phyloP scores from a whole-genome alignment of 2,329 filamentous ascomycete genomes.

The Aplosporella prunicola region DNA sequence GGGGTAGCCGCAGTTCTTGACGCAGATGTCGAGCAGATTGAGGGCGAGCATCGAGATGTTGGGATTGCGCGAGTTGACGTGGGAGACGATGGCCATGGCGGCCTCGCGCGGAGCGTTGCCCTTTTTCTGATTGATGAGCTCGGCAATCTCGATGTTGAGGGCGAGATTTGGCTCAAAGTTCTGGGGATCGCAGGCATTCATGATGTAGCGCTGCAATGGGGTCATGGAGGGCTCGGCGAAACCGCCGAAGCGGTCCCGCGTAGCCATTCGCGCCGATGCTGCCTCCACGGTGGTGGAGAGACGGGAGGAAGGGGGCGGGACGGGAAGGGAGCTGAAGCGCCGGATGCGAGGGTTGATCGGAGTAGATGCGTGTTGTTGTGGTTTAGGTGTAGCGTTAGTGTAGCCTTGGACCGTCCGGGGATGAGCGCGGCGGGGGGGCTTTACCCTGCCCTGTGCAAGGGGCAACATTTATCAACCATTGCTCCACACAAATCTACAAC shows the following conservation, averaged over 20 bases:
- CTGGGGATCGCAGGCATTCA: slow-evolving; percentile 90
- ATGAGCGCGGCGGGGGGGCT: neutral
- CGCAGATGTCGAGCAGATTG: slow-evolving; percentile 89
- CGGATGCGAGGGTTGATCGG: neutral
- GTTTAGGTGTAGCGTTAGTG: too few relatives aligned
- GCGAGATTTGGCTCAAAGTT: slow-evolving; percentile 98
- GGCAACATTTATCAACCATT: neutral
- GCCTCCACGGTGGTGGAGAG: slow-evolving; percentile 59
- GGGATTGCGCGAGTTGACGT: slow-evolving; percentile 93
- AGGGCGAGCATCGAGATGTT: slow-evolving; percentile 88
- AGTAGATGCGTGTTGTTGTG: too few relatives aligned
- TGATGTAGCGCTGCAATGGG: slow-evolving; percentile 88
- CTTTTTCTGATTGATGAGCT: slow-evolving; percentile 96
- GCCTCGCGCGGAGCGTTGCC: slow-evolving; percentile 87
- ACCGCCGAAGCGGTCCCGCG: slow-evolving; percentile 85
- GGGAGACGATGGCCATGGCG: slow-evolving; percentile 82
- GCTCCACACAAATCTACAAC: neutral
- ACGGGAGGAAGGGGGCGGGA: neutral
- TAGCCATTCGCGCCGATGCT: slow-evolving; percentile 87
- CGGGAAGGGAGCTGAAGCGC: neutral
- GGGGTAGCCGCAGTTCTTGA: slow-evolving; percentile 98
- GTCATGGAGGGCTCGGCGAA: slow-evolving; percentile 70
- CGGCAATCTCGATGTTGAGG: slow-evolving; percentile 89
- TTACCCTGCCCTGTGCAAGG: neutral
- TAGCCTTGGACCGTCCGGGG: neutral